Evolutionary conservation across 176 grass and related monocot species (phyloP).

Genomic region (Bromus sterilis): DNA sequence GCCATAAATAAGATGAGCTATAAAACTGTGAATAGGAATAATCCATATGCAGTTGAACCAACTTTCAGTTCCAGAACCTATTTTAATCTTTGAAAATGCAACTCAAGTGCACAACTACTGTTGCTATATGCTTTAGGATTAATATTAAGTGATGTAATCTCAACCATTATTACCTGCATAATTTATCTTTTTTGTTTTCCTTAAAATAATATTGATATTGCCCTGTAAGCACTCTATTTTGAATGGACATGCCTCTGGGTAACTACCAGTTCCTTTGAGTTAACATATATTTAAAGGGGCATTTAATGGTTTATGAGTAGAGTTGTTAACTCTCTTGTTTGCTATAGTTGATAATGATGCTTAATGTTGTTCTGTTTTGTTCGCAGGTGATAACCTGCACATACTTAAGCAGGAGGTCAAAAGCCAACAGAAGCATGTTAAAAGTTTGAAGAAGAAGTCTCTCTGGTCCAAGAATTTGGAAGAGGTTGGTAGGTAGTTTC

Average conservation of each 20-base stretch:
- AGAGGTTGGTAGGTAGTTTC: conserved; percentile 63
- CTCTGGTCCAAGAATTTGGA: conserved; percentile 95
- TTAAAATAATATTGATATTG: neutral
- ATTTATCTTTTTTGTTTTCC: neutral
- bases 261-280: neutral
- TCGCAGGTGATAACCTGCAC: conserved; percentile 75
- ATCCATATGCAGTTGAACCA: neutral
- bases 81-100: conserved; percentile 2
- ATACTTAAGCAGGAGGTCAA: conserved; percentile 92
- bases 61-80: neutral
- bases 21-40: conserved; percentile 13
- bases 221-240: neutral
- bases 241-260: neutral
- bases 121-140: neutral
- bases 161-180: neutral
- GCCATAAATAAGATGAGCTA: neutral
- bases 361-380: conserved; percentile 16
- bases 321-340: neutral
- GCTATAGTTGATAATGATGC: neutral
- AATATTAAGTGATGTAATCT: neutral
- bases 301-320: neutral
- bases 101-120: neutral
- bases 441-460: conserved; percentile 79
- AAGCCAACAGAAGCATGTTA: conserved; percentile 76
- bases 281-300: neutral